These are phyloP conservation scores for Penicillium paradoxum DNA, from an alignment of 495 filamentous ascomycete genomes.

Conservation along the genomic window DNA sequence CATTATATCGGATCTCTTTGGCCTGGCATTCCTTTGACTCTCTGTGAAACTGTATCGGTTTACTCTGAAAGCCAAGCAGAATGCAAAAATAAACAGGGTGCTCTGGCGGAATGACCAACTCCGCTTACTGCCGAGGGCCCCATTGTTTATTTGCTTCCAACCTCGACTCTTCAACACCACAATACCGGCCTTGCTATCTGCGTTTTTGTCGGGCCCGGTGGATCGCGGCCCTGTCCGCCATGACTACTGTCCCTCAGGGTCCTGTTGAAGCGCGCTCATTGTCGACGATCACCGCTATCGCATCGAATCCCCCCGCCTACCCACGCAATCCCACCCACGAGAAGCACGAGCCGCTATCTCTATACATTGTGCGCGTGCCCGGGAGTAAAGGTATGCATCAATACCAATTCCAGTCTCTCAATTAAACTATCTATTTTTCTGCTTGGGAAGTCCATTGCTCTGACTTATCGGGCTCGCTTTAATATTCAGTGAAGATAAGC, in stretches of 20 bases:
- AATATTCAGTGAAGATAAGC: slow-evolving; percentile 10
- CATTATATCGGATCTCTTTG: slow-evolving; percentile 1
- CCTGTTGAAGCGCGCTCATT: slow-evolving; percentile 77
- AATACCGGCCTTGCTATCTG: slow-evolving; percentile 1
- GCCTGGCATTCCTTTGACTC: slow-evolving; percentile 19
- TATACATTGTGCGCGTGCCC: slow-evolving; percentile 91
- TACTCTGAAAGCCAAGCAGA: not conserved
- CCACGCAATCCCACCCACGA: slow-evolving; percentile 66
- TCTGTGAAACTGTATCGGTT: not conserved
- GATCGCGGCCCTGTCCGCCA: slow-evolving; percentile 22
- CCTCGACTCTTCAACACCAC: slow-evolving; percentile 2
- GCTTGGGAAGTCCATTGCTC: not conserved
- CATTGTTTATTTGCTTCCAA: slow-evolving; percentile 8
- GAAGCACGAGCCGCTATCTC: slow-evolving; percentile 59
- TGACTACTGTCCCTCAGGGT: slow-evolving; percentile 24
- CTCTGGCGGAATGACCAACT: slow-evolving; percentile 2
- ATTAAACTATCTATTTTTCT: not conserved
- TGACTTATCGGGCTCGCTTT: slow-evolving; percentile 2
- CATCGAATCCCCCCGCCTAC: slow-evolving; percentile 80
- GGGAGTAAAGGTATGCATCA: slow-evolving; percentile 68
- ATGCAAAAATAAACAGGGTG: slow-evolving; percentile 2
- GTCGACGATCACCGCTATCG: slow-evolving; percentile 70
- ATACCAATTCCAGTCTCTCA: not conserved
- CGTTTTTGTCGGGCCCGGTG: slow-evolving; percentile 19
- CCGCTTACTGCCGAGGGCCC: slow-evolving; percentile 13